Evolutionary conservation across 225 moss, liverwort and hornwort genomes (phyloP).

Genomic region (Bryum argenteum): DNA sequence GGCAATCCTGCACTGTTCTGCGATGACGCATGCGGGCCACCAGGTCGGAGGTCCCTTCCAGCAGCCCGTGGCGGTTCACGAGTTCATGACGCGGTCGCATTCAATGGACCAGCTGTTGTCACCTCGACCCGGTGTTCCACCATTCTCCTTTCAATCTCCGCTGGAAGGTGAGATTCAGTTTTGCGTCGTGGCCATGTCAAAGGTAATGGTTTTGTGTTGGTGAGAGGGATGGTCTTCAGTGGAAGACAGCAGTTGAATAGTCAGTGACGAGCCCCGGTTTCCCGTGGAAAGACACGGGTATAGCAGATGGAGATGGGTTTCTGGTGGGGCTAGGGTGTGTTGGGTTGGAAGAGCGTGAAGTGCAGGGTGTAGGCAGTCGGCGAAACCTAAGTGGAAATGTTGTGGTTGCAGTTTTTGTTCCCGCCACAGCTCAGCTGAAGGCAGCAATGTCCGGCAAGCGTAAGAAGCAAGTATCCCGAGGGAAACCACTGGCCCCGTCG

Average conservation of each 20-base stretch:
- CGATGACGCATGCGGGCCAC: slow-evolving; percentile 88
- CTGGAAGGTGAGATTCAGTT: slow-evolving; percentile 61
- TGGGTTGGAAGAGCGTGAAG: not conserved
- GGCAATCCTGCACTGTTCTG: slow-evolving; percentile 87
- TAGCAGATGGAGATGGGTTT: slow-evolving; percentile 5
- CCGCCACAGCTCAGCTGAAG: slow-evolving; percentile 73
- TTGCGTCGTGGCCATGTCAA: not conserved
- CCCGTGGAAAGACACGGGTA: too few relatives aligned
- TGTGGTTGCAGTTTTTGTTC: slow-evolving; percentile 51
- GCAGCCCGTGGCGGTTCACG: slow-evolving; percentile 77
- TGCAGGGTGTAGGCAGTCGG: not conserved
- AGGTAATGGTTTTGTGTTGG: not conserved
- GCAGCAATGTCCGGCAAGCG: slow-evolving; percentile 62
- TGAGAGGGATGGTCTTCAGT: not conserved
- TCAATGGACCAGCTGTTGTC: slow-evolving; percentile 93
- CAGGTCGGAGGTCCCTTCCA: slow-evolving; percentile 75
- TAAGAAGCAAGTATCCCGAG: slow-evolving; percentile 93
- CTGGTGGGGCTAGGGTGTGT: not conserved
- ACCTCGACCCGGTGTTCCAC: slow-evolving; percentile 67
- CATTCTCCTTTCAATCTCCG: slow-evolving; percentile 70
- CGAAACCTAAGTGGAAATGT: slow-evolving; percentile 7
- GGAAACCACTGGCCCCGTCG: slow-evolving; percentile 94
- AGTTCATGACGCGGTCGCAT: slow-evolving; percentile 94
- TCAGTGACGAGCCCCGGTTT: too few relatives aligned
- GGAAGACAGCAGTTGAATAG: not conserved